Evolutionary conservation across 2,329 filamentous ascomycete species (phyloP).

Genomic region (Kalmusia sp.): DNA sequence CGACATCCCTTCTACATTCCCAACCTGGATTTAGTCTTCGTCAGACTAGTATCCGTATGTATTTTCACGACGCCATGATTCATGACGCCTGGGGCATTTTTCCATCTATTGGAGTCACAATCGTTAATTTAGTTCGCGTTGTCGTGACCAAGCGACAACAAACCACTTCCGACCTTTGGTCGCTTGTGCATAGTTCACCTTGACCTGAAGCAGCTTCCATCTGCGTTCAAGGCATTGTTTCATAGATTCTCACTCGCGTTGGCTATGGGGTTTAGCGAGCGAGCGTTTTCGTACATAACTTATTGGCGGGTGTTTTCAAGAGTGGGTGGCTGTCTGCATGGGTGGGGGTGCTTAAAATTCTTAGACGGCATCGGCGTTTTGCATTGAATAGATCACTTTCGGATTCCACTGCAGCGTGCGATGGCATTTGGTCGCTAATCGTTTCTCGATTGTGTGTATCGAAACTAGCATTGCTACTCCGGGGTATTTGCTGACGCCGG

Average conservation of each 20-base stretch:
- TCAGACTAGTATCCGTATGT: slow-evolving; percentile 19
- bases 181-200: slow-evolving; percentile 46
- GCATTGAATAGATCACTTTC: slow-evolving; percentile 3
- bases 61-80: slow-evolving; percentile 43
- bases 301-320: slow-evolving; percentile 22
- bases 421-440: not conserved
- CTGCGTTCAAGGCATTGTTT: slow-evolving; percentile 30
- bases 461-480: not conserved
- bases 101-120: slow-evolving; percentile 23
- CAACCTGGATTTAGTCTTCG: slow-evolving; percentile 42
- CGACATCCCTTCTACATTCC: slow-evolving; percentile 30
- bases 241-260: slow-evolving; percentile 23
- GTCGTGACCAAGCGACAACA: slow-evolving; percentile 18
- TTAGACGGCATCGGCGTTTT: slow-evolving; percentile 31
- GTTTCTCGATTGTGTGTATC: not conserved
- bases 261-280: slow-evolving; percentile 18
- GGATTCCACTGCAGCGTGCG: slow-evolving; percentile 3
- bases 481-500: slow-evolving; percentile 1
- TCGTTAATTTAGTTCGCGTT: slow-evolving; percentile 24
- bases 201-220: slow-evolving; percentile 25
- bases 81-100: slow-evolving; percentile 44
- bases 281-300: slow-evolving; percentile 27
- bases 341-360: slow-evolving; percentile 24
- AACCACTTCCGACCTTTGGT: slow-evolving; percentile 33
- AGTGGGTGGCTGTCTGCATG: slow-evolving; percentile 21